Conservation (phyloP, 2,329 filamentous ascomycete genomes). For the Fusarium sp. region DNA sequence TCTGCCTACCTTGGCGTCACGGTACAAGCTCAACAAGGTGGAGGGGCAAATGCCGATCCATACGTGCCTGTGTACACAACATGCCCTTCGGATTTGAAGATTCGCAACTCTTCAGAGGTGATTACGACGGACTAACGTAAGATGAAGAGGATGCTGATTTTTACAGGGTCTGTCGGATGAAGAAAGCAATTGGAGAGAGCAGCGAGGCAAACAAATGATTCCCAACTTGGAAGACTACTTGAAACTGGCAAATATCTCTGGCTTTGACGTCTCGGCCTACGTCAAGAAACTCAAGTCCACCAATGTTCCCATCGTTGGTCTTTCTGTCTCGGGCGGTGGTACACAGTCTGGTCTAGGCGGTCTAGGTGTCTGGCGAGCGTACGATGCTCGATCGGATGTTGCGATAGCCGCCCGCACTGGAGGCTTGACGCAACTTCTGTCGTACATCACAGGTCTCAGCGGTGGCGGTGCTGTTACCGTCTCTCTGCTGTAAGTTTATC, state of each 20-base stretch:
- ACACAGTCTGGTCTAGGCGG: slow-evolving; percentile 52
- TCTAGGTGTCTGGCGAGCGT: slow-evolving; percentile 50
- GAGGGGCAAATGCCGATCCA: slow-evolving; percentile 8
- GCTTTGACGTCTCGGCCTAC: slow-evolving; percentile 43
- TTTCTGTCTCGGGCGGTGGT: slow-evolving; percentile 50
- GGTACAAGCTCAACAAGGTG: slow-evolving; percentile 4
- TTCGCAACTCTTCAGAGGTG: slow-evolving; percentile 30
- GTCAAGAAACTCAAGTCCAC: slow-evolving; percentile 41
- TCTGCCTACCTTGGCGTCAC: neutral
- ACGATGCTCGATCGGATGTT: slow-evolving; percentile 44
- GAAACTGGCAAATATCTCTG: slow-evolving; percentile 38
- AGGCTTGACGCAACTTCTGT: slow-evolving; percentile 46
- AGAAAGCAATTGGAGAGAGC: slow-evolving; percentile 44
- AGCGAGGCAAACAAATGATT: slow-evolving; percentile 42
- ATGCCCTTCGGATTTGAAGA: slow-evolving; percentile 27
- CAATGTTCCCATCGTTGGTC: slow-evolving; percentile 43
- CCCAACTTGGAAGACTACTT: slow-evolving; percentile 43
- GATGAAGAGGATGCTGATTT: neutral
- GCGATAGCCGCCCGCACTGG: slow-evolving; percentile 43
- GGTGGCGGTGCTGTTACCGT: slow-evolving; percentile 51
- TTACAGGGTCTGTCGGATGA: slow-evolving; percentile 43
- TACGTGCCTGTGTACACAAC: slow-evolving; percentile 34
- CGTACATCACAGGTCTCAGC: slow-evolving; percentile 49
- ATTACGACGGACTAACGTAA: too few species aligned
- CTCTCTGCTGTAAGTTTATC: slow-evolving; percentile 37